A percentile compares a stretch with the other conserved stretches of the same genome.
Conservation (phyloP, 225 moss, liverwort and hornwort genomes). For the Bryum argenteum region DNA sequence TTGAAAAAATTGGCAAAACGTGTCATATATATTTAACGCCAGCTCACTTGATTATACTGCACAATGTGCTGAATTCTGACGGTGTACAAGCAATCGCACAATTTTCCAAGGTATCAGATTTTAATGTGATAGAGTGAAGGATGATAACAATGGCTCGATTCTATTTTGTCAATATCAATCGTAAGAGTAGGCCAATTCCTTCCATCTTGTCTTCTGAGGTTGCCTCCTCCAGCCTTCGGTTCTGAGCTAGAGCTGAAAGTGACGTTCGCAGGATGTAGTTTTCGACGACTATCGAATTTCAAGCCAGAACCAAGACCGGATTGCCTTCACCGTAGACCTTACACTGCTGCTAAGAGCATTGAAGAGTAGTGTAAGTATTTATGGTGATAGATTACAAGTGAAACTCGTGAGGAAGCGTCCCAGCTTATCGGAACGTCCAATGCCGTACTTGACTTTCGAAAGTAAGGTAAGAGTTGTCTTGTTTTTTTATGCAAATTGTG, state of each 20-base stretch:
- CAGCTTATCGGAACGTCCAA: constrained; percentile 68
- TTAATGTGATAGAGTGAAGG: neutral
- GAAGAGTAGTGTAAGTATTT: constrained; percentile 95
- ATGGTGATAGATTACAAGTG: constrained; percentile 84
- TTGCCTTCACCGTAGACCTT: constrained; percentile 90
- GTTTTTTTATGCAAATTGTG: constrained; percentile 5
- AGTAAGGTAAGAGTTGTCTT: constrained; percentile 67
- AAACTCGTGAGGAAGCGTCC: constrained; percentile 95
- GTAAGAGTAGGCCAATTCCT: constrained; percentile 4
- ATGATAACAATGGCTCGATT: neutral
- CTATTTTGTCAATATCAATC: neutral
- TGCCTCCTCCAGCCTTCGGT: neutral
- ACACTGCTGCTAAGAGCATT: constrained; percentile 80
- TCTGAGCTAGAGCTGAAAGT: constrained; percentile 12
- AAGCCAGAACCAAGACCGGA: constrained; percentile 84
- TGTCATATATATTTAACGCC: constrained; percentile 84
- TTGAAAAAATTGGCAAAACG: constrained; percentile 89
- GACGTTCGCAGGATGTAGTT: constrained; percentile 68
- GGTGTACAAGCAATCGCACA: constrained; percentile 97
- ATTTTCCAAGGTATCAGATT: constrained; percentile 72
- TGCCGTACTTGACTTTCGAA: constrained; percentile 97
- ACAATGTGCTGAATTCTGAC: constrained; percentile 87
- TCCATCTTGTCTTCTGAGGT: neutral
- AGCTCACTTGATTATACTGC: constrained; percentile 79
- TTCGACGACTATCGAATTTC: constrained; percentile 89